Conservation (phyloP, 179 eudicot species). For the Beta macrorhiza region DNA sequence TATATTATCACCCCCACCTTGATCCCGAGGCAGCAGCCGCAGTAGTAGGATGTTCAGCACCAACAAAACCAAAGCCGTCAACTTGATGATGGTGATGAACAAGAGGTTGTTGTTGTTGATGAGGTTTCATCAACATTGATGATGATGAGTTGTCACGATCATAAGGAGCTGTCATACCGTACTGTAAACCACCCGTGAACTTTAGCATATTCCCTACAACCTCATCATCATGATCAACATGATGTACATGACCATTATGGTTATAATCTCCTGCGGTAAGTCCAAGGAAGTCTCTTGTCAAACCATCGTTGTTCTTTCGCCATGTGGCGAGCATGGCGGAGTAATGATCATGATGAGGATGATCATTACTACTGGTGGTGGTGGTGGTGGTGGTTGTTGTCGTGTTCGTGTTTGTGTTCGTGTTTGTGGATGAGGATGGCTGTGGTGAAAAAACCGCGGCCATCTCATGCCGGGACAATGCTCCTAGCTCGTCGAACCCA, state of each 20-base stretch:
- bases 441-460: not conserved
- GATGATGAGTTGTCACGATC: slow-evolving; percentile 45
- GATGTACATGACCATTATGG: slow-evolving; percentile 20
- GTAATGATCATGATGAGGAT: not conserved
- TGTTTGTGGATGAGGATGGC: not conserved
- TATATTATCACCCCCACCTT: slow-evolving; percentile 36
- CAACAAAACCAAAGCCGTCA: slow-evolving; percentile 47
- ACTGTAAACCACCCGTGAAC: slow-evolving; percentile 51
- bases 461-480: slow-evolving; percentile 15
- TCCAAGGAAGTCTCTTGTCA: slow-evolving; percentile 90
- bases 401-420: slow-evolving; percentile 17
- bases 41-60: slow-evolving; percentile 30
- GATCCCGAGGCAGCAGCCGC: slow-evolving; percentile 37
- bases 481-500: slow-evolving; percentile 25
- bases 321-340: slow-evolving; percentile 43
- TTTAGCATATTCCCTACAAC: slow-evolving; percentile 45
- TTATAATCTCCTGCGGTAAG: slow-evolving; percentile 40
- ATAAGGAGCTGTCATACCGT: slow-evolving; percentile 35
- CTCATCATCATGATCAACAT: slow-evolving; percentile 30
- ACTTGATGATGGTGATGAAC: slow-evolving; percentile 10
- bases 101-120: slow-evolving; percentile 14
- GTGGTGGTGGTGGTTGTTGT: slow-evolving; percentile 1
- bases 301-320: slow-evolving; percentile 45
- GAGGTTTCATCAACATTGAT: slow-evolving; percentile 37
- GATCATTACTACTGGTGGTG: not conserved